phyloP scores from a whole-genome alignment of 1,284 basidiomycete genomes.

The Jaminaea rosea region DNA sequence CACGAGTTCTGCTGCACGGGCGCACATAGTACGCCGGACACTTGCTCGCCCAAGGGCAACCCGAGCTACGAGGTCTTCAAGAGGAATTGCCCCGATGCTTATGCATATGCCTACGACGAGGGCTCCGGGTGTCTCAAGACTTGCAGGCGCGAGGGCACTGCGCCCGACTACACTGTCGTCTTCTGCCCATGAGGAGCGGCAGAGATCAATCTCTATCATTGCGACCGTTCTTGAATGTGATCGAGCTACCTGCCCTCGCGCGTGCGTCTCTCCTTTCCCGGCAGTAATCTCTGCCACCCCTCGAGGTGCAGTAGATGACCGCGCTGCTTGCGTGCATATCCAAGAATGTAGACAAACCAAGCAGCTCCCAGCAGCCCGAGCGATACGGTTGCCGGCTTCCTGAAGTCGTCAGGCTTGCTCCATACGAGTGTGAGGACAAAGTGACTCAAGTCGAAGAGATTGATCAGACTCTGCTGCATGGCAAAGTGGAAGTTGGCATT shows the following conservation, averaged over 20 bases:
- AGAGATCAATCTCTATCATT: too few relatives aligned
- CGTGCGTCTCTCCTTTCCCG: too few relatives aligned
- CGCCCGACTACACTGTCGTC: slow-evolving; percentile 3
- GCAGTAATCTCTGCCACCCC: too few relatives aligned
- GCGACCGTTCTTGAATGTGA: too few relatives aligned
- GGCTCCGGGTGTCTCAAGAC: slow-evolving; percentile 2
- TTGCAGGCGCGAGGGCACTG: not conserved
- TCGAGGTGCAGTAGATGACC: slow-evolving; percentile 36
- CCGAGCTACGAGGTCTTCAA: slow-evolving; percentile 57
- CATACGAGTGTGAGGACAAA: slow-evolving; percentile 31
- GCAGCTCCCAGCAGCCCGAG: slow-evolving; percentile 22
- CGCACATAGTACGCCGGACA: slow-evolving; percentile 51
- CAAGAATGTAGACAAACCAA: slow-evolving; percentile 24
- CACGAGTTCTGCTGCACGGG: slow-evolving; percentile 58
- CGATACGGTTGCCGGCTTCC: slow-evolving; percentile 25
- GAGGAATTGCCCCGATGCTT: slow-evolving; percentile 54
- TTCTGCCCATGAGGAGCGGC: slow-evolving; percentile 8
- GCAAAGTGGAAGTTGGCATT: not conserved
- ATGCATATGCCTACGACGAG: slow-evolving; percentile 53
- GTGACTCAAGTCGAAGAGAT: slow-evolving; percentile 22
- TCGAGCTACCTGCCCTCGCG: too few relatives aligned
- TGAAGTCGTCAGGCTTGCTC: slow-evolving; percentile 25
- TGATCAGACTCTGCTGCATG: not conserved
- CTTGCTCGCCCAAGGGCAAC: slow-evolving; percentile 45
- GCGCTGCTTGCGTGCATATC: slow-evolving; percentile 27